phyloP scores from a whole-genome alignment of 2,329 filamentous ascomycete species.

The Raffaelea ambrosiae region DNA sequence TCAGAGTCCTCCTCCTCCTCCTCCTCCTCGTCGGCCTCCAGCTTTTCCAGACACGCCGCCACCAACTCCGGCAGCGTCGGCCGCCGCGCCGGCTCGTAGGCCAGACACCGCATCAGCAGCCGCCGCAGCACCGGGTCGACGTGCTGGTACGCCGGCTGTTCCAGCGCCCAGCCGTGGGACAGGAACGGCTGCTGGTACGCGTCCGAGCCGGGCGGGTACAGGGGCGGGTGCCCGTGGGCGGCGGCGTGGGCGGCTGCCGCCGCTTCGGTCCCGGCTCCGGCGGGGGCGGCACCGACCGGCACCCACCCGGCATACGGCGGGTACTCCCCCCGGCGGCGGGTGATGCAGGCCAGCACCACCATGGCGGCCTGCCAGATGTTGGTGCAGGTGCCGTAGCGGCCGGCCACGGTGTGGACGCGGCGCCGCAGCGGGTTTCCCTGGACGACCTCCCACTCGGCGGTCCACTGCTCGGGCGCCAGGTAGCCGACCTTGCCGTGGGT shows the following conservation, averaged over 20 bases:
- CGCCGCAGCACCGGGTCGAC: constrained; percentile 5
- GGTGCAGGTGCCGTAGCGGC: constrained; percentile 7
- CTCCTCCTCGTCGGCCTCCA: constrained; percentile 23
- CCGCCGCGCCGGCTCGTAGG: constrained; percentile 6
- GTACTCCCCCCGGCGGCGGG: not conserved
- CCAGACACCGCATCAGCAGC: constrained; percentile 8
- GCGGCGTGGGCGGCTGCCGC: too few relatives aligned
- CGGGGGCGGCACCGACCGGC: not conserved
- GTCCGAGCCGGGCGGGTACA: not conserved
- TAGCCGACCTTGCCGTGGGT: constrained; percentile 5
- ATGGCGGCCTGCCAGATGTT: constrained; percentile 12
- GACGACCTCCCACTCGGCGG: constrained; percentile 11
- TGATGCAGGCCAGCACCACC: constrained; percentile 6
- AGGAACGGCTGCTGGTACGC: not conserved
- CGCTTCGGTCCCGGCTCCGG: not conserved
- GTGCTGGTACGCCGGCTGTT: not conserved
- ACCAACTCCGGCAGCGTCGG: constrained; percentile 5
- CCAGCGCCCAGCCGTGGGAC: constrained; percentile 3
- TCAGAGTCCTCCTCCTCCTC: constrained; percentile 42
- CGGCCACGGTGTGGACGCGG: constrained; percentile 1
- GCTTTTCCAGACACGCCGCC: constrained; percentile 19
- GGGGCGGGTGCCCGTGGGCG: not conserved
- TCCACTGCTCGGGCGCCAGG: constrained; percentile 11
- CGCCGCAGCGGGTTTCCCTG: not conserved
- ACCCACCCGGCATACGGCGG: not conserved